Evolutionary conservation across 208 protist species (phyloP).

Genomic region (Endotrypanum monterogeii): DNA sequence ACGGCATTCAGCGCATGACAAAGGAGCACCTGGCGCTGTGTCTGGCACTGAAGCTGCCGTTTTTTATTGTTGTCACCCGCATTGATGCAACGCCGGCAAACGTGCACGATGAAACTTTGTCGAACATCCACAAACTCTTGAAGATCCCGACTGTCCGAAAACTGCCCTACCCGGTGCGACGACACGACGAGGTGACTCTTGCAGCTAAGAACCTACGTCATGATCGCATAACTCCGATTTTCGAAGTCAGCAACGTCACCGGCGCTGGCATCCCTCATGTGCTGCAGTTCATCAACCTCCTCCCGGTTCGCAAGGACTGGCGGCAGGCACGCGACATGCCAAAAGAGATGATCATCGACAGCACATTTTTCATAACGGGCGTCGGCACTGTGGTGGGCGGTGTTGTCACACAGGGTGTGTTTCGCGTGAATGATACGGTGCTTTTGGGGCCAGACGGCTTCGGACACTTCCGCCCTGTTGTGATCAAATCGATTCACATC

Average conservation of each 20-base stretch:
- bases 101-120: slow-evolving; percentile 89
- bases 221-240: slow-evolving; percentile 90
- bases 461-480: slow-evolving; percentile 87
- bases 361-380: slow-evolving; percentile 92
- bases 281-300: slow-evolving; percentile 90
- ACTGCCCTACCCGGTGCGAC: slow-evolving; percentile 89
- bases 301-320: slow-evolving; percentile 93
- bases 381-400: slow-evolving; percentile 97
- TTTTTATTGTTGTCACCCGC: slow-evolving; percentile 97
- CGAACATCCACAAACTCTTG: slow-evolving; percentile 90
- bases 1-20: slow-evolving; percentile 94
- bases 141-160: slow-evolving; percentile 95
- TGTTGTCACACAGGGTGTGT: slow-evolving; percentile 90
- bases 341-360: slow-evolving; percentile 91
- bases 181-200: slow-evolving; percentile 91
- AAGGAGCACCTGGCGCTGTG: slow-evolving; percentile 97
- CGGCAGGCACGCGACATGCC: slow-evolving; percentile 57
- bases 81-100: slow-evolving; percentile 95
- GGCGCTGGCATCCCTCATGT: slow-evolving; percentile 89
- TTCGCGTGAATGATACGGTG: slow-evolving; percentile 92
- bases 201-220: slow-evolving; percentile 91
- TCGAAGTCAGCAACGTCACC: slow-evolving; percentile 95
- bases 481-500: slow-evolving; percentile 95
- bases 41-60: slow-evolving; percentile 96
- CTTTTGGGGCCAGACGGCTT: slow-evolving; percentile 93